Conservation (phyloP, 495 filamentous ascomycete species). For the Lasiosphaeriaceae sp. region DNA sequence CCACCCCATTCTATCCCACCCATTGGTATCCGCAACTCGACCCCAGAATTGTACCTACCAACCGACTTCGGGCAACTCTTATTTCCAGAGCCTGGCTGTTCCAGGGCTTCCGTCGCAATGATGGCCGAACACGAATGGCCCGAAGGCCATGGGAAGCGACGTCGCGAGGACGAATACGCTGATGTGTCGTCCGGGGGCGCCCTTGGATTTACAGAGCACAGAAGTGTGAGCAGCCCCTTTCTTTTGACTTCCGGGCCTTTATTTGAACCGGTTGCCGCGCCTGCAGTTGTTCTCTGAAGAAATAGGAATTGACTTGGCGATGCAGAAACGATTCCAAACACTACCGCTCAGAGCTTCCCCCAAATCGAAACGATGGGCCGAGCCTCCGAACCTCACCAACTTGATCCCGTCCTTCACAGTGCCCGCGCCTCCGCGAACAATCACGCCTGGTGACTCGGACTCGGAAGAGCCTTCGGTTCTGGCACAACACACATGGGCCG, state of each 20-base stretch:
- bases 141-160: slow-evolving; percentile 27
- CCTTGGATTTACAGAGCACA: slow-evolving; percentile 44
- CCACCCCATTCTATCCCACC: background rate
- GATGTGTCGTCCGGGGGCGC: slow-evolving; percentile 22
- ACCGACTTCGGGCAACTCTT: background rate
- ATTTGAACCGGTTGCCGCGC: no score
- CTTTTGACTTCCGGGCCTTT: background rate
- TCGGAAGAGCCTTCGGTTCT: slow-evolving; percentile 23
- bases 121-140: slow-evolving; percentile 18
- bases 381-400: slow-evolving; percentile 27
- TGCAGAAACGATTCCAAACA: slow-evolving; percentile 46
- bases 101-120: slow-evolving; percentile 1
- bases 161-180: slow-evolving; percentile 30
- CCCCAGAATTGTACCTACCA: background rate
- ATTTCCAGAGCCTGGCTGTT: background rate
- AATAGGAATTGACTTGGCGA: slow-evolving; percentile 11
- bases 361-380: slow-evolving; percentile 35
- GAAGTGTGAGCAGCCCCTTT: slow-evolving; percentile 34
- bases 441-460: slow-evolving; percentile 34
- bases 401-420: slow-evolving; percentile 14
- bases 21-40: background rate
- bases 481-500: slow-evolving; percentile 19
- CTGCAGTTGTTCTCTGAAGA: background rate
- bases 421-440: slow-evolving; percentile 20
- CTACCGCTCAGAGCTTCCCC: slow-evolving; percentile 43